Evolutionary conservation across 192 early-diverging fungal species (phyloP), one percentile per base, ranked within the genome.

Genomic region (Coemansia sp.): DNA sequence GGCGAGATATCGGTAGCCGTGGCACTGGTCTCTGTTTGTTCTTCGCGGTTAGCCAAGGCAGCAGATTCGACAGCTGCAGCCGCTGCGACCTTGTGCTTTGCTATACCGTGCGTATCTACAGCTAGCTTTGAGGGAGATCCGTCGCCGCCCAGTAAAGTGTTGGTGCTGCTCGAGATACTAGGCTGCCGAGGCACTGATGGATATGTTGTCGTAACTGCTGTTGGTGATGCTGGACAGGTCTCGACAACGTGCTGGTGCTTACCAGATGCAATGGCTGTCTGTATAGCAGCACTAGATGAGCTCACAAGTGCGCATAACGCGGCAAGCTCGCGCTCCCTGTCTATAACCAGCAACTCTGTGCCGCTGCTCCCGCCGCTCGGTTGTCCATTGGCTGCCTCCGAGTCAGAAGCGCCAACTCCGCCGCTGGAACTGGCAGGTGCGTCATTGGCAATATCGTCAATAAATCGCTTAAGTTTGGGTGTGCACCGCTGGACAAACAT

Each of bases 401-500:
- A 5, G 16, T 30, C 55, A 9, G 19, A 3, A 6, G 0, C 21
- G 19, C 0, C 47, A 21, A 21, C 21, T 9, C 47, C 47, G 21
- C 10, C 47, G n/a, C 35, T 26, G 16, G 40, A 10, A 8, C 49
- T 33, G 16, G 17, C 21, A 52, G 9, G 37, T 13, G 52, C 28
- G 4, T 23, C 35, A 0, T 38, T 61, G 47, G 84, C 74, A 28
- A 91, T 81, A 65, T 77, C 79, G 33, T 91, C 88, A 35, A 91
- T 88, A 70, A 89, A 90, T 19, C 62, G 68, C 70, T 87, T 90
- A 13, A 91, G 76, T 52, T 80, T 72, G 6, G 80, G 79, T 17
- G 80, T 87, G 67, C 88, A 86, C 62, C 87, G 80, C 84, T 75
- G 77, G 66, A 90, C 86, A 78, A 90, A 88, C 8, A 67, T 65